Conservation (phyloP, 1,284 basidiomycete genomes). For the Vanrija sp. region DNA sequence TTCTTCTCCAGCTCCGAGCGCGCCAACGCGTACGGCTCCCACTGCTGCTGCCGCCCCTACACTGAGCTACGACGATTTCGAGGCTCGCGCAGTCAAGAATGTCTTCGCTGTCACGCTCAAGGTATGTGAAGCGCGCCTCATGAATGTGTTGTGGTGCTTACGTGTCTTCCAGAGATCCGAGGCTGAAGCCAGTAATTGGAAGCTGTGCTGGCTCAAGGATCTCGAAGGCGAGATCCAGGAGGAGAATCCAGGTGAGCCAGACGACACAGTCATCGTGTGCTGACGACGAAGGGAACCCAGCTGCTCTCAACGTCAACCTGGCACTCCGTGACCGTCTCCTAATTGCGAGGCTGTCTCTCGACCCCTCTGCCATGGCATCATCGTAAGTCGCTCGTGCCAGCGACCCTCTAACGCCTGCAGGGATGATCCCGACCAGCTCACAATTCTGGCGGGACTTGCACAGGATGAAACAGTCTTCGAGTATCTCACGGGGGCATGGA, state of each 20-base stretch:
- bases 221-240: slow-evolving; percentile 66
- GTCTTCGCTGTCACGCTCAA: slow-evolving; percentile 76
- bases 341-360: slow-evolving; percentile 80
- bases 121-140: slow-evolving; percentile 52
- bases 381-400: slow-evolving; percentile 20
- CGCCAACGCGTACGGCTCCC: slow-evolving; percentile 2
- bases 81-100: slow-evolving; percentile 62
- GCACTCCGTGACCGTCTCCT: slow-evolving; percentile 58
- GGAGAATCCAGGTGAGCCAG: slow-evolving; percentile 59
- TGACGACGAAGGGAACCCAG: slow-evolving; percentile 9
- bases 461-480: slow-evolving; percentile 79
- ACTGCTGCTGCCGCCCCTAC: neutral
- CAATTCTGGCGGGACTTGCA: slow-evolving; percentile 72
- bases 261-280: neutral
- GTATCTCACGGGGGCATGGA: slow-evolving; percentile 89
- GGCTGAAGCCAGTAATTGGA: slow-evolving; percentile 66
- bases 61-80: slow-evolving; percentile 64
- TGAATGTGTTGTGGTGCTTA: slow-evolving; percentile 5
- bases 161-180: slow-evolving; percentile 56
- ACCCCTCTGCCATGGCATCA: slow-evolving; percentile 63
- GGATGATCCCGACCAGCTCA: slow-evolving; percentile 75
- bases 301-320: slow-evolving; percentile 33
- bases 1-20: neutral
- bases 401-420: slow-evolving; percentile 46
- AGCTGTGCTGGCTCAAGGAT: slow-evolving; percentile 77